Evolutionary conservation across 2,329 filamentous ascomycete species (phyloP).

Genomic region (Amauroascus niger): DNA sequence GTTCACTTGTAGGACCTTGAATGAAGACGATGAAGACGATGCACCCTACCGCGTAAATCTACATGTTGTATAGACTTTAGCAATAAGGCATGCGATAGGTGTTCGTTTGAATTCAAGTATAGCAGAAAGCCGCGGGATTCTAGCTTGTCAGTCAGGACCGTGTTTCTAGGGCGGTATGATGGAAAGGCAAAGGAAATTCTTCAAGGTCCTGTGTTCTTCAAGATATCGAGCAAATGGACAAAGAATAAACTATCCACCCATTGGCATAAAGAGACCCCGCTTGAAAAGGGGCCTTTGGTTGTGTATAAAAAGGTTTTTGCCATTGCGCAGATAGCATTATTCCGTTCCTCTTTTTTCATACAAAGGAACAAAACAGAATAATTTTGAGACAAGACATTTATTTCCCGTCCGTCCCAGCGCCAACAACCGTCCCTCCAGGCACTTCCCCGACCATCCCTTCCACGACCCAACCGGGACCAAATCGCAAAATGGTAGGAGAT

Average conservation of each 20-base stretch:
- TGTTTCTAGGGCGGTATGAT: too few species aligned
- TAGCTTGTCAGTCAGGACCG: too few species aligned
- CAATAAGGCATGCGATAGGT: too few species aligned
- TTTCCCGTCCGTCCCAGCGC: slow-evolving; percentile 10
- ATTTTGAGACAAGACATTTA: slow-evolving; percentile 11
- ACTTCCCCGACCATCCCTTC: not conserved
- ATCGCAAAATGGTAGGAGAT: slow-evolving; percentile 5
- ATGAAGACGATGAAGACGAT: too few species aligned
- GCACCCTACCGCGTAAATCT: too few species aligned
- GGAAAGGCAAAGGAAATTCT: not conserved
- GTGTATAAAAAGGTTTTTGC: not conserved
- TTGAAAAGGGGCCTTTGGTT: too few species aligned
- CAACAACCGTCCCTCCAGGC: slow-evolving; percentile 8
- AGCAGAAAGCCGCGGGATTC: too few species aligned
- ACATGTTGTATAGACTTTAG: too few species aligned
- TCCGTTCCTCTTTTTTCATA: slow-evolving; percentile 13
- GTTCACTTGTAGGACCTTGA: too few species aligned
- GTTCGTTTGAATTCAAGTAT: too few species aligned
- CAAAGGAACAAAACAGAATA: slow-evolving; percentile 11
- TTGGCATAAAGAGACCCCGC: not conserved
- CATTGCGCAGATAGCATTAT: slow-evolving; percentile 12
- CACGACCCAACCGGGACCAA: slow-evolving; percentile 6
- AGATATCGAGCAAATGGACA: not conserved
- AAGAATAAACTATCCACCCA: not conserved
- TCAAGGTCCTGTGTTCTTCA: not conserved